phyloP scores from a whole-genome alignment of 768 basidiomycete species.

The Hypsizygus marmoreus region DNA sequence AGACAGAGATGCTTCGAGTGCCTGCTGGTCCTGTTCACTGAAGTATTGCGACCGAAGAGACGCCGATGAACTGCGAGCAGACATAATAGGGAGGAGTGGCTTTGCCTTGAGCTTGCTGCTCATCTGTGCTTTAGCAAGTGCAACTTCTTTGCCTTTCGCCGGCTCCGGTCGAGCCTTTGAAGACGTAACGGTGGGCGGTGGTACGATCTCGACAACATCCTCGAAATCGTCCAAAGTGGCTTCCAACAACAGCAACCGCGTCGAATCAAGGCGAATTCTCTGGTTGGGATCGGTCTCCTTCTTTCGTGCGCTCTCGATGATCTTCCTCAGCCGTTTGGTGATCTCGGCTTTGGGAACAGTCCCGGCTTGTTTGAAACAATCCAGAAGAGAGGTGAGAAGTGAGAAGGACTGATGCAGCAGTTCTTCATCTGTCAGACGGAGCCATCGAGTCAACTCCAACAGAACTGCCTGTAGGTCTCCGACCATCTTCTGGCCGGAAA shows the following conservation, averaged over 20 bases:
- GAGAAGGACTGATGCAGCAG: constrained; percentile 87
- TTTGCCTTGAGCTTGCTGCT: constrained; percentile 15
- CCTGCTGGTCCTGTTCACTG: constrained; percentile 32
- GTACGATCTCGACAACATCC: constrained; percentile 62
- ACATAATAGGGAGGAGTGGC: constrained; percentile 1
- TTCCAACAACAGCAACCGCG: constrained; percentile 66
- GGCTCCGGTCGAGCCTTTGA: constrained; percentile 9
- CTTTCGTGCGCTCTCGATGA: constrained; percentile 60
- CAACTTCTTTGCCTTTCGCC: constrained; percentile 6
- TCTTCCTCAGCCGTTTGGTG: constrained; percentile 67
- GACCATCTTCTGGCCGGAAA: constrained; percentile 73
- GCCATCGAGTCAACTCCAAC: constrained; percentile 80
- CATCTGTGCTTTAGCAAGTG: constrained; percentile 9
- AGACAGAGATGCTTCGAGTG: constrained; percentile 32
- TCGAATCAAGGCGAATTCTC: constrained; percentile 56
- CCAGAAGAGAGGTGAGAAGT: constrained; percentile 76
- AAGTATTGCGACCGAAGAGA: constrained; percentile 26
- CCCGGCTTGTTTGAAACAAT: constrained; percentile 67
- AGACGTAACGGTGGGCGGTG: constrained; percentile 36
- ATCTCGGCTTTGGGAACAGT: constrained; percentile 56
- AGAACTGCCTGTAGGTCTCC: constrained; percentile 77
- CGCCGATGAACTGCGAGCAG: constrained; percentile 11
- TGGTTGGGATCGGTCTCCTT: constrained; percentile 37
- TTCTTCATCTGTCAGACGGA: constrained; percentile 91
- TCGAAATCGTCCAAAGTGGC: constrained; percentile 66